A percentile compares a stretch with the other conserved stretches of the same genome.
Conservation (phyloP, 148 eudicot genomes). For the Chenopodium quinoa region DNA sequence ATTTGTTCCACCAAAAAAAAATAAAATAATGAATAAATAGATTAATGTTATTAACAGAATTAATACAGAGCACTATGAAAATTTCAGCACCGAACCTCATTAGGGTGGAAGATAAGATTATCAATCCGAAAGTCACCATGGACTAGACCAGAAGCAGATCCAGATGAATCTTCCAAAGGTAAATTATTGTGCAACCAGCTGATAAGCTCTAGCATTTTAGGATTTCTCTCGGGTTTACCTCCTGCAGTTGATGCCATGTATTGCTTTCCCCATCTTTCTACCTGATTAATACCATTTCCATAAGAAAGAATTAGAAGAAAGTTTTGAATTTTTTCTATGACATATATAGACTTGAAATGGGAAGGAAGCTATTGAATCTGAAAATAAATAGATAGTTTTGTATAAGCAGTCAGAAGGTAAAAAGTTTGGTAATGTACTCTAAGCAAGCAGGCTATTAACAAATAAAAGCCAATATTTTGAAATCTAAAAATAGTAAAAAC, state of each 20-base stretch:
- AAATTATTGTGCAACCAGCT: conserved; percentile 71
- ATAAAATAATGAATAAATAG: neutral
- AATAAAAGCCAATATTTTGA: conserved; percentile 1
- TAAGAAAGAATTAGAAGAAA: conserved; percentile 1
- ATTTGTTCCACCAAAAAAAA: neutral
- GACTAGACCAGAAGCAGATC: conserved; percentile 70
- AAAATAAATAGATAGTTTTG: neutral
- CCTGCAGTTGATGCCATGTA: conserved; percentile 76
- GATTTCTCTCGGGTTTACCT: conserved; percentile 73
- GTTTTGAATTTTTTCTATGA: neutral
- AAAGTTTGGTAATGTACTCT: neutral
- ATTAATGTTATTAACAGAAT: neutral
- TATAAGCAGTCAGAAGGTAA: neutral
- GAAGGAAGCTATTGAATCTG: neutral
- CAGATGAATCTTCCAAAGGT: conserved; percentile 83
- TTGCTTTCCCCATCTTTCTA: conserved; percentile 91
- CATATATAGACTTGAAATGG: neutral
- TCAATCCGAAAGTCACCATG: conserved; percentile 98
- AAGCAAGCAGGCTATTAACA: neutral
- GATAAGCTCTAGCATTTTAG: conserved; percentile 71
- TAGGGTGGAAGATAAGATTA: conserved; percentile 93
- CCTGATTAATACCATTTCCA: conserved; percentile 39
- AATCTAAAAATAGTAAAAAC: neutral
- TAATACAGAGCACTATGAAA: neutral
- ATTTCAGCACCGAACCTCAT: conserved; percentile 52